Evolutionary conservation across 805 yeast species (phyloP), one percentile per base, ranked within the genome.

Genomic region (Tetrapisispora taiwanensis): DNA sequence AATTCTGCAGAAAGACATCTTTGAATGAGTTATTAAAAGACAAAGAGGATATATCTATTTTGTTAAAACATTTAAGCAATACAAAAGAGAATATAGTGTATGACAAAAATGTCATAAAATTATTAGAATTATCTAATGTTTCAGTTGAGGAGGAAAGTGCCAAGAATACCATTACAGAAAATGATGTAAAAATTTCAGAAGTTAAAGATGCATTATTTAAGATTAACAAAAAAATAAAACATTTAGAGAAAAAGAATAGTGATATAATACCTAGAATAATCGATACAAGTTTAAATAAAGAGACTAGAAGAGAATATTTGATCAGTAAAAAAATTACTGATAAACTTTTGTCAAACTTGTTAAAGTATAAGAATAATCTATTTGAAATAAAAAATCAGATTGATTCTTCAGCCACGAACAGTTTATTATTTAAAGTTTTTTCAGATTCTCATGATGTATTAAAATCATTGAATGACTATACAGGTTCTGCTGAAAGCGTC

Each of bases 401-500:
- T 39, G 74, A 74, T 51, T 60, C 63, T 41, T 70, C 76, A 4
- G 52, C 66, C 10, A 68, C 69, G 10, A 72, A 72, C 49, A 56
- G 59, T 28, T 60, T 65, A 18, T 50, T 73, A 6, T 42, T 69
- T 7, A 57, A 55, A 15, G 69, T 72, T 3, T 48, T 74, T 18
- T 55, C 60, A 42, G 57, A 62, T 15, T 67, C 74, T 19, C 56
- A 65, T 4, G 52, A 52, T 8, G 55, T 69, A 17, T 58, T 74
- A 30, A 55, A 56, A 39, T 47, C 55, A 22, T 59, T 75, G 38
- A 73, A 73, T 46, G 43, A 57, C 8, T 66, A 65, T 40, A 49
- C 67, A 30, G 76, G 74, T 4, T 73, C 72, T 2, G 59, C 66
- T 13, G 76, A 73, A 9, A 56, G 60, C 30, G 70, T 74, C 0